Conservation (phyloP, 306 rosid genomes). For the Quillaja saponaria region DNA sequence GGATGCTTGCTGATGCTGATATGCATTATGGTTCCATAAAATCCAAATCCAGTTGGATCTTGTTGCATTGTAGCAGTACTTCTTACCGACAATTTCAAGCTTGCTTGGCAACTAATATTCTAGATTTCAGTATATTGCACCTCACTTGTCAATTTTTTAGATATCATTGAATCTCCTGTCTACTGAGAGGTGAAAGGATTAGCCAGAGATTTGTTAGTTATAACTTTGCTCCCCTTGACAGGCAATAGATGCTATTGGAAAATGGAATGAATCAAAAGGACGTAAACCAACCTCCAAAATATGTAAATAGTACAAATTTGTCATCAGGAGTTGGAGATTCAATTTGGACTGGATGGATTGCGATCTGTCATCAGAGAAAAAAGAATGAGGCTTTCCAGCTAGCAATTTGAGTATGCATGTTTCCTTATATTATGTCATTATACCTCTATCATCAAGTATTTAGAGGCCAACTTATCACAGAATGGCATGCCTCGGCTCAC, state of each 20-base stretch:
- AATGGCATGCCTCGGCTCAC: neutral
- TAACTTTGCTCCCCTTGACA: slow-evolving; percentile 4
- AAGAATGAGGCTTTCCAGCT: slow-evolving; percentile 51
- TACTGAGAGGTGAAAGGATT: no score
- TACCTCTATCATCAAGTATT: slow-evolving; percentile 10
- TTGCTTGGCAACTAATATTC: no score
- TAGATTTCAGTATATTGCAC: no score
- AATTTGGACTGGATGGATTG: slow-evolving; percentile 50
- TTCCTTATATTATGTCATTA: neutral
- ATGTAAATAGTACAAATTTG: slow-evolving; percentile 43
- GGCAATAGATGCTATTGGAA: slow-evolving; percentile 62
- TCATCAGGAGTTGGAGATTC: slow-evolving; percentile 47
- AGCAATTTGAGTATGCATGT: slow-evolving; percentile 47
- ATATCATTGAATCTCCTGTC: no score
- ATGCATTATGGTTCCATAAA: no score
- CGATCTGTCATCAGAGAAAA: slow-evolving; percentile 48
- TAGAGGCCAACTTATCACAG: neutral
- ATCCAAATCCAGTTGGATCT: no score
- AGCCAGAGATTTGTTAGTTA: no score
- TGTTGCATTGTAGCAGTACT: no score
- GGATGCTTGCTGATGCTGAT: no score
- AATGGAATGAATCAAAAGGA: slow-evolving; percentile 61
- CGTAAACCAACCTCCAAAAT: slow-evolving; percentile 42
- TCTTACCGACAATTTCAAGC: no score
- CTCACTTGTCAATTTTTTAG: no score